Conservation (phyloP, 352 stramenopile genomes). For the Globisporangium echinulatum region DNA sequence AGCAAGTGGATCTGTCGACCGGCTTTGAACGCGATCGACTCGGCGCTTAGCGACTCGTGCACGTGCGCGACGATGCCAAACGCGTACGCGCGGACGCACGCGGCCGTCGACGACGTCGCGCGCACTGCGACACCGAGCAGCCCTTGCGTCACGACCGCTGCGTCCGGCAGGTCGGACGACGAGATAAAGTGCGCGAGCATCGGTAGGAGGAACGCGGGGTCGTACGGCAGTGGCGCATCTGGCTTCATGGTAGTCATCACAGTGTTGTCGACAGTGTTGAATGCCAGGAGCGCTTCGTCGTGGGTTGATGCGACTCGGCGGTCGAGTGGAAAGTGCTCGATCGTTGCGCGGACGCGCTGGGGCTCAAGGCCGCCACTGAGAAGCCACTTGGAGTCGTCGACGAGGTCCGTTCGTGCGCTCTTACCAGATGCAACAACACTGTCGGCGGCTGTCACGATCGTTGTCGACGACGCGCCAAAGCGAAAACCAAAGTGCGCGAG, state of each 20-base stretch:
- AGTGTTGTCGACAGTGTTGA: not conserved
- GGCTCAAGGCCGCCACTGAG: constrained; percentile 58
- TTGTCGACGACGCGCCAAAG: constrained; percentile 49
- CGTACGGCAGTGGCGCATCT: constrained; percentile 28
- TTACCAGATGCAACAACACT: not conserved
- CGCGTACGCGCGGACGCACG: constrained; percentile 52
- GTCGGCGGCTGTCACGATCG: constrained; percentile 18
- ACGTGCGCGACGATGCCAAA: constrained; percentile 73
- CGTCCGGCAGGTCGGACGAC: constrained; percentile 53
- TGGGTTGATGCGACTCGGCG: constrained; percentile 23
- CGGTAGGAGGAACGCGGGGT: constrained; percentile 69
- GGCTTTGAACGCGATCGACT: constrained; percentile 58
- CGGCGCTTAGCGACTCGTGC: constrained; percentile 61
- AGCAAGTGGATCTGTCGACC: constrained; percentile 74
- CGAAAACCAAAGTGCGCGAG: constrained; percentile 56
- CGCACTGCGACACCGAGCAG: constrained; percentile 64
- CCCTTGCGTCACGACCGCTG: constrained; percentile 58
- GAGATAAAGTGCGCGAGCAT: constrained; percentile 77
- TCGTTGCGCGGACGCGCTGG: constrained; percentile 51
- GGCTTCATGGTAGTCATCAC: not conserved
- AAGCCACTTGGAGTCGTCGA: constrained; percentile 66
- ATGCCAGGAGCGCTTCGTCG: constrained; percentile 24
- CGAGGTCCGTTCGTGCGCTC: constrained; percentile 27
- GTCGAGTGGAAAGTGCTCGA: constrained; percentile 65
- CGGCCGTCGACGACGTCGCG: constrained; percentile 54